Evolutionary conservation across 805 yeast species (phyloP).

Genomic region (Ogataea populi-albae): DNA sequence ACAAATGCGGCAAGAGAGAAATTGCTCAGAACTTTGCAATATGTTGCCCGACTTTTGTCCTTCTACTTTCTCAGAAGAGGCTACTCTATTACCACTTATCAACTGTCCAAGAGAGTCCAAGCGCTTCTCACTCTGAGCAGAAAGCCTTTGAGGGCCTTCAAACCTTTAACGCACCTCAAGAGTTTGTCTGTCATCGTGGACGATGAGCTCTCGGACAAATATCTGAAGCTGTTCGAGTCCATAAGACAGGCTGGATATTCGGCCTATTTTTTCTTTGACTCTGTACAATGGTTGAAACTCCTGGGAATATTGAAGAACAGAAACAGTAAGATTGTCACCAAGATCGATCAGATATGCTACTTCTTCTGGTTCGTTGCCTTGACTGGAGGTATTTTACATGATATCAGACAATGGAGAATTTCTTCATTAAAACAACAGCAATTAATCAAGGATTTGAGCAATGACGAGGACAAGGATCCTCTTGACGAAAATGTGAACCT

Average conservation of each 20-base stretch:
- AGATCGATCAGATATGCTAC: slow-evolving; percentile 55
- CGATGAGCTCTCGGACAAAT: slow-evolving; percentile 64
- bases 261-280: slow-evolving; percentile 61
- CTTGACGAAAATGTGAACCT: slow-evolving; percentile 15
- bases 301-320: slow-evolving; percentile 49
- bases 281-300: slow-evolving; percentile 58
- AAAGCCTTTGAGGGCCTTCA: slow-evolving; percentile 79
- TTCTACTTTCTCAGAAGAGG: slow-evolving; percentile 57
- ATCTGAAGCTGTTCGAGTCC: slow-evolving; percentile 49
- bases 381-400: slow-evolving; percentile 57
- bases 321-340: slow-evolving; percentile 32
- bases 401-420: slow-evolving; percentile 51
- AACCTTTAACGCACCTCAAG: slow-evolving; percentile 71
- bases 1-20: slow-evolving; percentile 75
- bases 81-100: slow-evolving; percentile 44
- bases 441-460: slow-evolving; percentile 18
- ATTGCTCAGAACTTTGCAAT: slow-evolving; percentile 73
- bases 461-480: slow-evolving; percentile 35
- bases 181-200: slow-evolving; percentile 65
- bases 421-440: slow-evolving; percentile 35
- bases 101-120: slow-evolving; percentile 54
- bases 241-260: slow-evolving; percentile 60
- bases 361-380: slow-evolving; percentile 79
- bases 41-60: slow-evolving; percentile 70
- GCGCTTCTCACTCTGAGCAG: slow-evolving; percentile 65